Conservation (phyloP, 1,139 yeast species). For the Pichia norvegensis region DNA sequence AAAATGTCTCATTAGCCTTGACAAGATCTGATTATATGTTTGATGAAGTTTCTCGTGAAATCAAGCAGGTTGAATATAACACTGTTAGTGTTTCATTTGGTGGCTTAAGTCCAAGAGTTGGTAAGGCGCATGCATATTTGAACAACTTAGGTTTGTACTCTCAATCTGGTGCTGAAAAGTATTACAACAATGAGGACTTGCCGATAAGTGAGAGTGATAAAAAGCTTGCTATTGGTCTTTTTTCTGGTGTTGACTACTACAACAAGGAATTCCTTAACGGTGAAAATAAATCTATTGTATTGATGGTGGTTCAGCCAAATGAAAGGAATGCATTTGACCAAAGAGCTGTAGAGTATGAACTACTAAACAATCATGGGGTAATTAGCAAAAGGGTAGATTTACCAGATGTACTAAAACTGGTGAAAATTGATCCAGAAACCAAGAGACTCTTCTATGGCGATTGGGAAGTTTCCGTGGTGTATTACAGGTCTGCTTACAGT, state of each 20-base stretch:
- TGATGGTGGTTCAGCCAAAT: conserved; percentile 74
- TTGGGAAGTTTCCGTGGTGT: conserved; percentile 78
- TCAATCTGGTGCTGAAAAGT: conserved; percentile 33
- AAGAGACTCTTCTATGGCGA: conserved; percentile 43
- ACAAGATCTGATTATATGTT: conserved; percentile 90
- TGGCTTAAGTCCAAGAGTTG: conserved; percentile 75
- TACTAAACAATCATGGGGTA: conserved; percentile 50
- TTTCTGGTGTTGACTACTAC: conserved; percentile 56
- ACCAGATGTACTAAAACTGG: conserved; percentile 44
- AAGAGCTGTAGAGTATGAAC: conserved; percentile 67
- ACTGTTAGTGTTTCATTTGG: conserved; percentile 95
- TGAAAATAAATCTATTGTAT: conserved; percentile 42
- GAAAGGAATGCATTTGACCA: conserved; percentile 92
- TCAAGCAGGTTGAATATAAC: conserved; percentile 93
- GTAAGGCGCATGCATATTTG: conserved; percentile 62
- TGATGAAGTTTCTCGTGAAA: conserved; percentile 39
- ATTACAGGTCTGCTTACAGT: conserved; percentile 82
- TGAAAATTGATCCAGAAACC: conserved; percentile 34
- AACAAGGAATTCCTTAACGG: conserved; percentile 25
- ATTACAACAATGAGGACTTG: conserved; percentile 38
- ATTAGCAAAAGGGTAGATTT: conserved; percentile 61
- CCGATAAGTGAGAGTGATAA: conserved; percentile 61
- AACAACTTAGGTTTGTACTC: conserved; percentile 51
- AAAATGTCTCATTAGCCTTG: conserved; percentile 70
- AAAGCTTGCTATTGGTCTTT: conserved; percentile 63